phyloP scores from a whole-genome alignment of 345 rosid genomes.

The Brassica rapa region DNA sequence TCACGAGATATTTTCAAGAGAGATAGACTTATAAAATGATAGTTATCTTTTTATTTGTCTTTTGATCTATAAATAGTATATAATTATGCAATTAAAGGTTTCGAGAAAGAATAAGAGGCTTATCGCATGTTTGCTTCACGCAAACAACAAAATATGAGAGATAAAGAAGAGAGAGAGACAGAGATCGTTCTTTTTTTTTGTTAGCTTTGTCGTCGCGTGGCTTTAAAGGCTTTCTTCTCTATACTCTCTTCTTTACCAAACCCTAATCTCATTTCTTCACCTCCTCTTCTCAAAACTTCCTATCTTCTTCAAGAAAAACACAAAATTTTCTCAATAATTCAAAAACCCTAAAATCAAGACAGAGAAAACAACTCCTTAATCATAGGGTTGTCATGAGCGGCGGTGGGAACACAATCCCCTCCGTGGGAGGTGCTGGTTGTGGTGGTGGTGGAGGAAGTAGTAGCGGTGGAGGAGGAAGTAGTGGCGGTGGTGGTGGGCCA shows the following conservation, averaged over 20 bases:
- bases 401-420: conserved; percentile 49
- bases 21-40: conserved; percentile 13
- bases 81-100: not conserved
- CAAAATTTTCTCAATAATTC: not conserved
- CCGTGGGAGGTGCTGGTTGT: conserved; percentile 44
- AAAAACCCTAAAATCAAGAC: conserved; percentile 10
- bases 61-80: conserved; percentile 8
- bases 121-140: conserved; percentile 99
- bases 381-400: conserved; percentile 51
- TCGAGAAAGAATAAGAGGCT: conserved; percentile 44
- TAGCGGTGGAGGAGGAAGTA: conserved; percentile 25
- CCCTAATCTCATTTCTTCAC: conserved; percentile 43
- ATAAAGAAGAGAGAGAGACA: conserved; percentile 19
- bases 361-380: not conserved
- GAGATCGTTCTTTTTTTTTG: conserved; percentile 20
- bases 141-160: conserved; percentile 72
- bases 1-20: conserved; percentile 46
- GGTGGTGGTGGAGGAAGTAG: conserved; percentile 32
- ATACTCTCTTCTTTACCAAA: conserved; percentile 45
- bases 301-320: conserved; percentile 18
- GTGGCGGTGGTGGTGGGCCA: conserved; percentile 56
- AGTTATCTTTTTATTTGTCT: not conserved
- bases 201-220: conserved; percentile 86
- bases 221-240: conserved; percentile 76
- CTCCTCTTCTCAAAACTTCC: conserved; percentile 16